phyloP scores from a whole-genome alignment of 2,329 filamentous ascomycete species.

The Penicillium sp. region DNA sequence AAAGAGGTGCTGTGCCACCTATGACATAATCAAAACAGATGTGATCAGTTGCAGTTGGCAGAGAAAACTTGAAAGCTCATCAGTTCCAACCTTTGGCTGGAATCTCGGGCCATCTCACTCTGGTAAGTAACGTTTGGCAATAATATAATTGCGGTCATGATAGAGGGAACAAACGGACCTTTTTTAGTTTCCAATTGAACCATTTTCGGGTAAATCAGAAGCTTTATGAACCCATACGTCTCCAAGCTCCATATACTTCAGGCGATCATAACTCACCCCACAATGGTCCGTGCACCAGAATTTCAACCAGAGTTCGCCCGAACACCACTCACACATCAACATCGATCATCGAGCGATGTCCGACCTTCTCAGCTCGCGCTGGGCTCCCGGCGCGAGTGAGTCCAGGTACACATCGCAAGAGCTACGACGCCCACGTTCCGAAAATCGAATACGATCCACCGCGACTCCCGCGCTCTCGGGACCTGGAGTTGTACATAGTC shows the following conservation, averaged over 20 bases:
- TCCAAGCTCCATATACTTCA: neutral
- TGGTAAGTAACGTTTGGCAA: no score
- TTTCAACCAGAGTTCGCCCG: neutral
- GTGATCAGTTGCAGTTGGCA: no score
- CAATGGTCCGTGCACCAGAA: slow-evolving; percentile 8
- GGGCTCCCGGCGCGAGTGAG: slow-evolving; percentile 19
- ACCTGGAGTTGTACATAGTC: neutral
- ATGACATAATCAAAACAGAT: no score
- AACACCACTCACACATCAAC: neutral
- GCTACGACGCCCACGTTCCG: slow-evolving; percentile 9
- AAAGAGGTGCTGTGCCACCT: neutral
- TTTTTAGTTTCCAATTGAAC: no score
- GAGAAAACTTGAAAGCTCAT: no score
- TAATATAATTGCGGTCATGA: no score
- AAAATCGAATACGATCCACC: slow-evolving; percentile 1
- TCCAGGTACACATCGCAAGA: neutral
- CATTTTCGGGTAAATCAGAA: neutral
- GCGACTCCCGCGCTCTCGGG: neutral
- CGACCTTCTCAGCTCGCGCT: slow-evolving; percentile 26
- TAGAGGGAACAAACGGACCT: no score
- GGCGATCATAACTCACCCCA: neutral
- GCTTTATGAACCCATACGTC: neutral
- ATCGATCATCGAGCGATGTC: slow-evolving; percentile 3
- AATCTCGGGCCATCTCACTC: no score
- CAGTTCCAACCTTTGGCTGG: no score